A percentile compares a stretch with the other conserved stretches of the same genome.
phyloP scores from a whole-genome alignment of 371 early-diverging fungal genomes.

The Mucor mucedo region DNA sequence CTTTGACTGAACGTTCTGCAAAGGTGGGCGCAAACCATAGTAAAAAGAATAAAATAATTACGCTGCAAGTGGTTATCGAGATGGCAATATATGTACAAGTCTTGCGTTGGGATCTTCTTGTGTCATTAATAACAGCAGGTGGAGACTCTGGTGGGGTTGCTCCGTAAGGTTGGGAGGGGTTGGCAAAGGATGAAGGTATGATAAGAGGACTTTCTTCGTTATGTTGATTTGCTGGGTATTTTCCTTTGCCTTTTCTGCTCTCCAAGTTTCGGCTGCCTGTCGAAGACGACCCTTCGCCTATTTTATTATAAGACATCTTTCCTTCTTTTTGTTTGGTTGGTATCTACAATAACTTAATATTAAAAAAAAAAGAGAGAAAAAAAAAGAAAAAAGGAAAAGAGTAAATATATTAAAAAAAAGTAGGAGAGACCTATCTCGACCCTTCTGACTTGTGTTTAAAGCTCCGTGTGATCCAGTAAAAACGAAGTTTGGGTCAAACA shows the following conservation, averaged over 20 bases:
- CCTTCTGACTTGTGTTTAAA: too few species aligned
- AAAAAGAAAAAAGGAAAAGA: too few species aligned
- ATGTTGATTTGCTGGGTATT: constrained; percentile 6
- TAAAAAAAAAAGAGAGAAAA: too few species aligned
- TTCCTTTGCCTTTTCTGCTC: constrained; percentile 14
- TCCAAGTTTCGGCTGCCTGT: background rate
- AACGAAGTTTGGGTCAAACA: too few species aligned
- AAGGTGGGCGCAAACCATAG: constrained; percentile 49
- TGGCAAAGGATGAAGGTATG: background rate
- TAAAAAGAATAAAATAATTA: constrained; percentile 16
- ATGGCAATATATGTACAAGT: constrained; percentile 27
- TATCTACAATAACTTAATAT: too few species aligned
- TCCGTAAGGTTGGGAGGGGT: background rate
- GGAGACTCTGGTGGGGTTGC: background rate
- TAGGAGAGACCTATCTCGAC: too few species aligned
- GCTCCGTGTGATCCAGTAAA: too few species aligned
- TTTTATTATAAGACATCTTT: constrained; percentile 12
- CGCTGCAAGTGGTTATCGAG: constrained; percentile 9
- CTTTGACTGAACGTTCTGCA: constrained; percentile 47
- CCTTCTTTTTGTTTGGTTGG: background rate
- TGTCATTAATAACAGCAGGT: background rate
- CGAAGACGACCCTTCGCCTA: constrained; percentile 20
- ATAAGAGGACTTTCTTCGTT: constrained; percentile 1
- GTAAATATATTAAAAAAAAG: background rate
- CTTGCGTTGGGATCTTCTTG: constrained; percentile 7